These are phyloP conservation scores for Manihot esculenta DNA, from an alignment of 441 rosid species.

Conservation along the genomic window DNA sequence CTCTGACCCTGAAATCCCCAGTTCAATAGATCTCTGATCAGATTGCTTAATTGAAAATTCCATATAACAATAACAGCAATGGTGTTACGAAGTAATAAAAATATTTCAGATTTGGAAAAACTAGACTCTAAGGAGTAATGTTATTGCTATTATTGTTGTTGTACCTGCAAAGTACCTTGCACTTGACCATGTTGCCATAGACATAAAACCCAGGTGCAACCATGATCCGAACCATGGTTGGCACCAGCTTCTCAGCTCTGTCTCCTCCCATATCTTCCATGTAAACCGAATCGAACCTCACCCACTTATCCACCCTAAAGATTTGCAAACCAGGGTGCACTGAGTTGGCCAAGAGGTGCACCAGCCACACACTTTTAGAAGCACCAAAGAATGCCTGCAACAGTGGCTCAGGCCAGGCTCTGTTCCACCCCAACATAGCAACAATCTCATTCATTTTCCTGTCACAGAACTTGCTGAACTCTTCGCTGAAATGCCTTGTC, in stretches of 20 bases:
- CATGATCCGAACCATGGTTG: conserved; percentile 67
- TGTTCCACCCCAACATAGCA: conserved; percentile 81
- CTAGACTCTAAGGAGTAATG: conserved; percentile 29
- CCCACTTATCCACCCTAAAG: conserved; percentile 66
- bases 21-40: neutral
- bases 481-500: conserved; percentile 90
- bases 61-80: conserved; percentile 9
- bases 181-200: conserved; percentile 73
- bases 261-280: conserved; percentile 91
- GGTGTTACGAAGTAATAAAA: conserved; percentile 10
- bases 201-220: conserved; percentile 95
- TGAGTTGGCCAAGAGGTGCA: conserved; percentile 86
- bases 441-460: conserved; percentile 97
- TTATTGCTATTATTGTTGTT: neutral
- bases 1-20: conserved; percentile 33
- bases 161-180: conserved; percentile 86
- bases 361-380: conserved; percentile 83
- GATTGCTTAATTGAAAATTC: conserved; percentile 10
- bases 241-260: conserved; percentile 51
- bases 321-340: conserved; percentile 75
- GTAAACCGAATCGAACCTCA: conserved; percentile 63
- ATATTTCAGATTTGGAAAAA: neutral
- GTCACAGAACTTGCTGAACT: conserved; percentile 90
- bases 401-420: conserved; percentile 91
- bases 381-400: conserved; percentile 84